Base-by-base conservation (phyloP, 2,329 filamentous ascomycete genomes). In the Microsporum audouinii region DNA sequence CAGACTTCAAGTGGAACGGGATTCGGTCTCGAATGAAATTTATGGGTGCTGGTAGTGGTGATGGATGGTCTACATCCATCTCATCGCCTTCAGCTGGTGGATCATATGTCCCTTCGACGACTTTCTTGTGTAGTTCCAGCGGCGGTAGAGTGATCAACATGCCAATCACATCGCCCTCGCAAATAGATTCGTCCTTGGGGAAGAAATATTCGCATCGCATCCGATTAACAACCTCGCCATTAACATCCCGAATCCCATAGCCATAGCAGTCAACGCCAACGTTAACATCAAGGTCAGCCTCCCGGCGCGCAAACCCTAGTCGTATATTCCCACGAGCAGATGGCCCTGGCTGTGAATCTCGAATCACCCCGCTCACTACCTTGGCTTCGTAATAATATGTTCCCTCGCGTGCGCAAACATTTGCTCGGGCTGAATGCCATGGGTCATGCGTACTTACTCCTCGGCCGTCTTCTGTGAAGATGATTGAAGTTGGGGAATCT, bases 11-110 rank as follows among this genome's bases (percentile, higher is more conserved):
- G 7, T 91, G 86, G 66, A 97, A 95, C 0, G 94, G 91, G 51
- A 96, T 90, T 57, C 94, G 88, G 73, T 99, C 95, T 64, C 95
- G 89, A 63, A 99, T 89, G 64, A 97, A 88, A 72, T 97, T 94
- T 14, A 84, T 77, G 0, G 82, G 82, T 63, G 83, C 80, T n/a
- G 82, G 79, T 2, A 78, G 71, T 5, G 57, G 14, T 27, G 45
- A 31, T 23, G 57, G 41, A 27, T 41, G 43, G 29, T 39, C 39
- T 33, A 31, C 23, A 57, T 34, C 57, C 29, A 58, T 60, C 49
- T 57, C 67, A 58, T 74, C 69, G 14, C 72, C 71, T 69, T 96
- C 91, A 0, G 91, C 84, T 2, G 88, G 85, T 0, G 90, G 89
- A 70, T 96, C 95, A 76, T 92, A 96, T 56, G 87, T 85, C 7